A percentile compares a stretch with the other conserved stretches of the same genome.
phyloP scores from a whole-genome alignment of 768 basidiomycete genomes.

The Russula griseocarnosa region DNA sequence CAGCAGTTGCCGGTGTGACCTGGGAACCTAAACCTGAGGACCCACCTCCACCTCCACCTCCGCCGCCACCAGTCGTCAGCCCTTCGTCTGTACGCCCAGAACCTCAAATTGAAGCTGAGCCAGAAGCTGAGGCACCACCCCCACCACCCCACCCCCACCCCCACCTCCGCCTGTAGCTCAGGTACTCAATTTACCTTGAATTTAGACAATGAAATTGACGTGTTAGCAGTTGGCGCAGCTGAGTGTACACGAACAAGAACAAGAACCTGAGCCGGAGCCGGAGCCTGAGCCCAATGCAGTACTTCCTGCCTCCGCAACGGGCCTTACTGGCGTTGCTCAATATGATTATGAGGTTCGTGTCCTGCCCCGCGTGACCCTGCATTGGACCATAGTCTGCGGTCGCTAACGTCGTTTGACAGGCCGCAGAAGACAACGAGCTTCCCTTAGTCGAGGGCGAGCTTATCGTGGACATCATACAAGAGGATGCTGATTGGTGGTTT shows the following conservation, averaged over 20 bases:
- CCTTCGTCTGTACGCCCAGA: slow-evolving; percentile 31
- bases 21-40: slow-evolving; percentile 18
- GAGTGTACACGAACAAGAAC: slow-evolving; percentile 29
- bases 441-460: slow-evolving; percentile 72
- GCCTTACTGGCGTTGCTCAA: slow-evolving; percentile 67
- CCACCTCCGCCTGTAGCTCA: slow-evolving; percentile 38
- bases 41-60: slow-evolving; percentile 35
- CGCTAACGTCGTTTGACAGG: slow-evolving; percentile 38
- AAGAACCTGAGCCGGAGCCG: slow-evolving; percentile 31
- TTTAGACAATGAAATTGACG: not conserved
- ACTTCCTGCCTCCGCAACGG: slow-evolving; percentile 38
- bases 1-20: not conserved
- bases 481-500: slow-evolving; percentile 92
- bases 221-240: slow-evolving; percentile 16
- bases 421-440: slow-evolving; percentile 86
- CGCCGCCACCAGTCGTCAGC: slow-evolving; percentile 29
- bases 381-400: not conserved
- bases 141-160: slow-evolving; percentile 46
- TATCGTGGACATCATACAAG: slow-evolving; percentile 76
- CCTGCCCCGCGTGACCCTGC: too few species aligned
- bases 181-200: slow-evolving; percentile 22
- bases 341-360: slow-evolving; percentile 71
- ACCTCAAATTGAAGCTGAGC: slow-evolving; percentile 36
- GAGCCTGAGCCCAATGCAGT: slow-evolving; percentile 35
- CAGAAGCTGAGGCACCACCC: slow-evolving; percentile 37